Evolutionary conservation across 495 filamentous ascomycete species (phyloP).

Genomic region (Neurospora sp.): DNA sequence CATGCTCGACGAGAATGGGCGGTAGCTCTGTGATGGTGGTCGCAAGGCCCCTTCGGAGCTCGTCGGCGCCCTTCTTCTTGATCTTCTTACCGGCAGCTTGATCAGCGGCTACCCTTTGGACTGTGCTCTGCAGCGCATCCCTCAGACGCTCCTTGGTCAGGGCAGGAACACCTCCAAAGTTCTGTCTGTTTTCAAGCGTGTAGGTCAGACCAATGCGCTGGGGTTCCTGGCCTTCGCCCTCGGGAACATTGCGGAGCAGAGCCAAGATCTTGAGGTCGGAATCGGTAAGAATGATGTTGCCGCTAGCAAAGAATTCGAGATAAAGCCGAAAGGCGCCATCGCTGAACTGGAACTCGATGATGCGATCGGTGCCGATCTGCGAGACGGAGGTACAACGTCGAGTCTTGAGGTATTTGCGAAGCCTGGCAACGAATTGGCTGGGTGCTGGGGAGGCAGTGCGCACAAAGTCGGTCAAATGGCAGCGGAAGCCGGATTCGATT

Average conservation of each 20-base stretch:
- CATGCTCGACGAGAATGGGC: conserved; percentile 78
- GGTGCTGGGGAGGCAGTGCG: conserved; percentile 75
- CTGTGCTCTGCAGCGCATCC: conserved; percentile 56
- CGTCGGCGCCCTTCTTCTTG: conserved; percentile 68
- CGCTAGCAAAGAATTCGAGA: conserved; percentile 87
- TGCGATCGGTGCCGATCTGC: conserved; percentile 87
- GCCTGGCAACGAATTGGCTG: conserved; percentile 66
- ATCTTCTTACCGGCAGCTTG: conserved; percentile 49
- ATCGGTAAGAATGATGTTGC: conserved; percentile 89
- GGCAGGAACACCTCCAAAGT: conserved; percentile 60
- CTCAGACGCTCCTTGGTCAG: conserved; percentile 63
- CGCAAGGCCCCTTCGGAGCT: conserved; percentile 66
- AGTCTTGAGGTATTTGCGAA: conserved; percentile 83
- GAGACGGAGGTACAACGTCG: conserved; percentile 68
- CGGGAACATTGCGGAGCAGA: conserved; percentile 67
- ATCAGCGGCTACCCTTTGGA: conserved; percentile 39
- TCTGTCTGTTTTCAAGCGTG: conserved; percentile 71
- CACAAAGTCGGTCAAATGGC: conserved; percentile 82
- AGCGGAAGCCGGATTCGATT: conserved; percentile 91
- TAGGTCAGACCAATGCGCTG: conserved; percentile 71
- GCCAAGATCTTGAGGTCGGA: conserved; percentile 66
- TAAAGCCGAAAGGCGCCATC: conserved; percentile 82
- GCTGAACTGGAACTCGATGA: conserved; percentile 86
- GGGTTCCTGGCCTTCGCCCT: conserved; percentile 61
- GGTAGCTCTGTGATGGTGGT: conserved; percentile 78